Evolutionary conservation across 345 rosid genomes (phyloP).

Genomic region (Aurinia saxatilis): DNA sequence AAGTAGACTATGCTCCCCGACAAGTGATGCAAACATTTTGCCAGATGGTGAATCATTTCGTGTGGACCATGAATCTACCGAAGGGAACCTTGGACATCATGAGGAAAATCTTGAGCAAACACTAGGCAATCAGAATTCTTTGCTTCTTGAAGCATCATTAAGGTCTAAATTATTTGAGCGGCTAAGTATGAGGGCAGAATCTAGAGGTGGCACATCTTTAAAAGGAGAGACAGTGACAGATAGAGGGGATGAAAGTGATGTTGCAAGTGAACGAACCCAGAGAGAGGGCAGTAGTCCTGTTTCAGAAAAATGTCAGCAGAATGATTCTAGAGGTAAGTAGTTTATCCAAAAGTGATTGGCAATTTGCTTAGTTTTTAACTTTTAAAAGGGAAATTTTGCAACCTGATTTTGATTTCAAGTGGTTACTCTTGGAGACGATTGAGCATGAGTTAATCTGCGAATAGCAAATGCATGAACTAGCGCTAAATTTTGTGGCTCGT

Average conservation of each 20-base stretch:
- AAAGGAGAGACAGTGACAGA: constrained; percentile 39
- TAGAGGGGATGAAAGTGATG: constrained; percentile 43
- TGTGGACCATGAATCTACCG: constrained; percentile 37
- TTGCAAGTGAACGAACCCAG: constrained; percentile 59
- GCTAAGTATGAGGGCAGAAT: constrained; percentile 40
- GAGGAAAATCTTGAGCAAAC: constrained; percentile 28
- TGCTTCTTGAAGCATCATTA: constrained; percentile 74
- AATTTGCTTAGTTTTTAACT: too few relatives aligned
- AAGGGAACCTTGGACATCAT: constrained; percentile 30
- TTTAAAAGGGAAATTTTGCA: background rate
- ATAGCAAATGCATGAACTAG: constrained; percentile 13
- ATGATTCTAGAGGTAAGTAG: constrained; percentile 43
- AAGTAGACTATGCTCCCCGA: constrained; percentile 45
- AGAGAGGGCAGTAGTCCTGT: constrained; percentile 39
- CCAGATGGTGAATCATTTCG: constrained; percentile 58
- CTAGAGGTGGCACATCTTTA: constrained; percentile 32
- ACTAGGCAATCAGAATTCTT: constrained; percentile 39
- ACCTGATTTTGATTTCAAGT: constrained; percentile 5
- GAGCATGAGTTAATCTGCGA: constrained; percentile 7
- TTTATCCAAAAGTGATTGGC: too few relatives aligned
- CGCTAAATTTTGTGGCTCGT: background rate
- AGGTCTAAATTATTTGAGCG: constrained; percentile 81
- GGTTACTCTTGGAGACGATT: background rate
- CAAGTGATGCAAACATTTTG: constrained; percentile 42
- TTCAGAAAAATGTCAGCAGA: constrained; percentile 36